phyloP scores from a whole-genome alignment of 1,284 basidiomycete species.

The Cutaneotrichosporon sp. region DNA sequence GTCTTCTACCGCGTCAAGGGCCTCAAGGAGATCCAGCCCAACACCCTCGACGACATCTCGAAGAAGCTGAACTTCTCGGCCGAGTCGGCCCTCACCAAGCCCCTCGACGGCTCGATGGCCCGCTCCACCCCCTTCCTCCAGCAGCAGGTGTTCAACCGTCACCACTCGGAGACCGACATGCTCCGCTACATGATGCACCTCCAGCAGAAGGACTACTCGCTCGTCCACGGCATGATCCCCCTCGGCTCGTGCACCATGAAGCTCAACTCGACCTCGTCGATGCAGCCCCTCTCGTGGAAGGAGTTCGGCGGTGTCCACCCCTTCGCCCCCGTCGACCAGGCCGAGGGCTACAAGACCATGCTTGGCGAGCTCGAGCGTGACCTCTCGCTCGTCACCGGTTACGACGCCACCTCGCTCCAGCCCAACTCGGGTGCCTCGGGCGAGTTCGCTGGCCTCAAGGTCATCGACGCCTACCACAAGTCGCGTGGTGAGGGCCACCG shows the following conservation, averaged over 20 bases:
- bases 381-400: slow-evolving; percentile 91
- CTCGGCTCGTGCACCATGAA: slow-evolving; percentile 97
- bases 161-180: slow-evolving; percentile 98
- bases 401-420: slow-evolving; percentile 90
- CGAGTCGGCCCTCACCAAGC: slow-evolving; percentile 47
- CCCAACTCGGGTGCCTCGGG: slow-evolving; percentile 97
- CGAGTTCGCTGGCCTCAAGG: slow-evolving; percentile 90
- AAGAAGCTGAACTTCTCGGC: slow-evolving; percentile 39
- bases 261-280: slow-evolving; percentile 93
- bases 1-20: slow-evolving; percentile 65
- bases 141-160: slow-evolving; percentile 89
- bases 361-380: slow-evolving; percentile 91
- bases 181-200: slow-evolving; percentile 93
- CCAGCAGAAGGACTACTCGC: slow-evolving; percentile 90
- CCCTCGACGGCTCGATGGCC: slow-evolving; percentile 58
- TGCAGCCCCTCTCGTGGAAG: slow-evolving; percentile 94
- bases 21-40: slow-evolving; percentile 47
- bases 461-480: slow-evolving; percentile 93
- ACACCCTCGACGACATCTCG: slow-evolving; percentile 50
- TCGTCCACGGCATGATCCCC: slow-evolving; percentile 96
- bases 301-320: slow-evolving; percentile 90
- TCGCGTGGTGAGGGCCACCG: slow-evolving; percentile 82
- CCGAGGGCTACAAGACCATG: slow-evolving; percentile 79
- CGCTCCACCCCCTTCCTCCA: slow-evolving; percentile 77
- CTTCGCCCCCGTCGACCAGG: slow-evolving; percentile 88